These are phyloP conservation scores for Rhynchospora pubera DNA, from an alignment of 176 grass and related monocot species.

Conservation along the genomic window DNA sequence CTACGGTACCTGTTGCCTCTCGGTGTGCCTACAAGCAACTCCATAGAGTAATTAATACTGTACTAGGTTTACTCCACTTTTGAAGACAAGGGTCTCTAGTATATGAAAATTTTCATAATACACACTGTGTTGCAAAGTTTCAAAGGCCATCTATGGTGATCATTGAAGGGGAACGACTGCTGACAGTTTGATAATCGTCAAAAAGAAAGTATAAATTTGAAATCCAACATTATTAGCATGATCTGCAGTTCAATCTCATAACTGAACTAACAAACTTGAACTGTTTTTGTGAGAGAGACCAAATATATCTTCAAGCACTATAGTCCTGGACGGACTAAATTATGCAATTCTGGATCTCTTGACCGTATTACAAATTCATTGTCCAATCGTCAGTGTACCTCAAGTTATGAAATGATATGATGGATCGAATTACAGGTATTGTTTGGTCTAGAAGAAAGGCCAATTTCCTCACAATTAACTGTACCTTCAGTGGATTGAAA, in stretches of 20 bases:
- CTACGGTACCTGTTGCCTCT: slow-evolving; percentile 56
- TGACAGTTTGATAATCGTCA: no score
- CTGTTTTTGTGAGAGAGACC: not conserved
- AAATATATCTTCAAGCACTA: not conserved
- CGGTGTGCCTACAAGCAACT: slow-evolving; percentile 38
- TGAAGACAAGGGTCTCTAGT: not conserved
- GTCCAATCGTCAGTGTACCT: not conserved
- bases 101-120: not conserved
- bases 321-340: not conserved
- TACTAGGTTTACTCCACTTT: not conserved
- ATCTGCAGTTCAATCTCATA: no score
- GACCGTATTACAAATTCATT: not conserved
- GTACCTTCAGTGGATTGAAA: not conserved
- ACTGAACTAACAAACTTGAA: not conserved
- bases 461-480: not conserved
- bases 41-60: not conserved
- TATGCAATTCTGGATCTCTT: not conserved
- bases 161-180: no score
- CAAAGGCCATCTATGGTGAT: not conserved
- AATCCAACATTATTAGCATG: no score
- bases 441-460: not conserved
- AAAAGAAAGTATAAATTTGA: no score
- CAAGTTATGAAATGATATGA: not conserved
- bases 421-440: not conserved
- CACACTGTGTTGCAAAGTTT: not conserved